Conservation (phyloP, 345 rosid species). For the Iberis pinnata region DNA sequence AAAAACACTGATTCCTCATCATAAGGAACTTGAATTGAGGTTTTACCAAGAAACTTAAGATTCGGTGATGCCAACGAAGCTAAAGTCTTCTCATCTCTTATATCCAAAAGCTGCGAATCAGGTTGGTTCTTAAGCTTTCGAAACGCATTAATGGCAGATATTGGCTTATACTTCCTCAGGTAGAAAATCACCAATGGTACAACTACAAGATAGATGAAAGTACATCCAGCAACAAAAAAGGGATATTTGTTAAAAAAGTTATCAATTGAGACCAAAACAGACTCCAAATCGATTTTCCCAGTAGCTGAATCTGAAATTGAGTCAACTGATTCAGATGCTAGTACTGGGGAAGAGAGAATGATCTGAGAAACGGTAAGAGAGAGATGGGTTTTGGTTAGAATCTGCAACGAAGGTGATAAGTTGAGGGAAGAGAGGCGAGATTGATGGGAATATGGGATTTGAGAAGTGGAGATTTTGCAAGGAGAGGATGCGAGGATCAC, state of each 20-base stretch:
- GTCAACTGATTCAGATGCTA: constrained; percentile 46
- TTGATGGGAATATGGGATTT: neutral
- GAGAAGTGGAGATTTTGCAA: neutral
- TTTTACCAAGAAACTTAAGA: constrained; percentile 50
- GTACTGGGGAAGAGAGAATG: constrained; percentile 40
- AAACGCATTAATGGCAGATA: constrained; percentile 58
- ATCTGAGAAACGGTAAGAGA: constrained; percentile 35
- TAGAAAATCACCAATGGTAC: constrained; percentile 48
- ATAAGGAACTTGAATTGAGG: constrained; percentile 45
- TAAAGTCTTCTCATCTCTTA: constrained; percentile 54
- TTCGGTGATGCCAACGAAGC: constrained; percentile 55
- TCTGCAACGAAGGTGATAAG: constrained; percentile 4
- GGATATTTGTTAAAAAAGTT: constrained; percentile 72
- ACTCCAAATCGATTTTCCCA: constrained; percentile 62
- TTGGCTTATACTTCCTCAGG: constrained; percentile 62
- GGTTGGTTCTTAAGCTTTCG: constrained; percentile 54
- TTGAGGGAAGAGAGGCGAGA: neutral
- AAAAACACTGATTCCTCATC: constrained; percentile 42
- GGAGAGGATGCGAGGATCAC: constrained; percentile 21
- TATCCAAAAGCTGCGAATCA: constrained; percentile 72
- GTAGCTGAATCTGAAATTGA: constrained; percentile 33
- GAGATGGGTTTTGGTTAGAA: constrained; percentile 33
- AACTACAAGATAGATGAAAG: constrained; percentile 72
- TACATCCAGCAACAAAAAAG: constrained; percentile 77
- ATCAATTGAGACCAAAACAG: constrained; percentile 53